Percentiles rank a stretch among this genome's conserved stretches.
Evolutionary conservation across 176 grass and related monocot genomes (phyloP).

Genomic region (Aegilops bicornis): DNA sequence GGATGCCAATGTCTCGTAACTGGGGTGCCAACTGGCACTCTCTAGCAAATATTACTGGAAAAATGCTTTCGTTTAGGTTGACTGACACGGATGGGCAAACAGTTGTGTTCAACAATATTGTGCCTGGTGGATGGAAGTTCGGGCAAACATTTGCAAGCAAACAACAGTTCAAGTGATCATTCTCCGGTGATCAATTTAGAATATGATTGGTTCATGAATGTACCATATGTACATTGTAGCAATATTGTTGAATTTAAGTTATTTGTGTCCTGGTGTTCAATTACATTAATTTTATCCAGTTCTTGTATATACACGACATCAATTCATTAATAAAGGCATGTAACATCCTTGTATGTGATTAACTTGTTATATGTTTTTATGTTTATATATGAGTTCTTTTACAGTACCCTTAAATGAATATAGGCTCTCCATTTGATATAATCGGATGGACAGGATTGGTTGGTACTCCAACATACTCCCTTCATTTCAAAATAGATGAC

Average conservation of each 20-base stretch:
- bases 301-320: background rate
- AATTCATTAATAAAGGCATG: too few relatives aligned
- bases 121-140: background rate
- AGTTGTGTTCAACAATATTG: background rate
- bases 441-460: too few relatives aligned
- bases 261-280: background rate
- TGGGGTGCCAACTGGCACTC: background rate
- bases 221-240: background rate
- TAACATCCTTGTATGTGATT: background rate
- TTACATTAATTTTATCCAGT: background rate
- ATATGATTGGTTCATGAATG: background rate
- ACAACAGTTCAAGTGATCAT: background rate
- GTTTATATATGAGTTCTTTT: too few relatives aligned
- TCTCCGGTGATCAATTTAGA: background rate
- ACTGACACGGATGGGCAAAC: background rate
- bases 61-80: background rate
- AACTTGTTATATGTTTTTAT: too few relatives aligned
- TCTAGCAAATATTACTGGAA: background rate
- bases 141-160: background rate
- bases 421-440: too few relatives aligned
- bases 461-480: too few relatives aligned
- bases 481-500: too few relatives aligned
- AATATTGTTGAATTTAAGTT: background rate
- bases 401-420: too few relatives aligned
- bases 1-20: background rate